phyloP scores from a whole-genome alignment of 495 filamentous ascomycete species.

The Aspergillus sclerotiicarbonarius region DNA sequence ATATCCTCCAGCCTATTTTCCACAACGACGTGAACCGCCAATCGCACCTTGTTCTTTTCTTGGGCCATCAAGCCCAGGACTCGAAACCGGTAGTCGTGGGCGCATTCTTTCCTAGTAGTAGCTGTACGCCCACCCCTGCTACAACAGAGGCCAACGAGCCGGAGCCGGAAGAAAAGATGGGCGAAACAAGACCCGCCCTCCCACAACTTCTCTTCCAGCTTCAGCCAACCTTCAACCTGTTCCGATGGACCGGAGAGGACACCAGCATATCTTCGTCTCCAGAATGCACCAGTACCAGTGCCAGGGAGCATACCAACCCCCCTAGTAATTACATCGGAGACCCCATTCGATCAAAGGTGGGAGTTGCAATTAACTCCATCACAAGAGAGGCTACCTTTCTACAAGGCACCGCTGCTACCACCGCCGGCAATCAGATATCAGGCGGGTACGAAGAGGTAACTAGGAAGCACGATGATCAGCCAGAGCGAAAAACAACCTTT shows the following conservation, averaged over 20 bases:
- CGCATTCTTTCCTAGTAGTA: neutral
- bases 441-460: neutral
- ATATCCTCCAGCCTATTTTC: neutral
- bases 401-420: neutral
- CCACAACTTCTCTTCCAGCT: neutral
- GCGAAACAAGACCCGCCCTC: neutral
- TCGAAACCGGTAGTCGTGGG: neutral
- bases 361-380: neutral
- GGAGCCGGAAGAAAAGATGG: neutral
- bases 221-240: neutral
- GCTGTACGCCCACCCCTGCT: neutral
- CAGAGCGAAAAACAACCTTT: neutral
- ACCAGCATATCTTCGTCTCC: neutral
- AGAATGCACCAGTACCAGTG: neutral
- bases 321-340: neutral
- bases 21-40: neutral
- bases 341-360: neutral
- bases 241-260: neutral
- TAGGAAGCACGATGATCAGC: neutral
- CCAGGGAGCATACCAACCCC: neutral
- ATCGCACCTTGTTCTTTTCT: neutral
- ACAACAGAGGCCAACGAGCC: neutral
- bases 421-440: neutral
- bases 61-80: neutral
- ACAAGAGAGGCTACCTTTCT: slow-evolving; percentile 2